Evolutionary conservation across 495 filamentous ascomycete genomes (phyloP), one percentile per base, ranked within the genome.

Genomic region (Talaromyces wortmannii): DNA sequence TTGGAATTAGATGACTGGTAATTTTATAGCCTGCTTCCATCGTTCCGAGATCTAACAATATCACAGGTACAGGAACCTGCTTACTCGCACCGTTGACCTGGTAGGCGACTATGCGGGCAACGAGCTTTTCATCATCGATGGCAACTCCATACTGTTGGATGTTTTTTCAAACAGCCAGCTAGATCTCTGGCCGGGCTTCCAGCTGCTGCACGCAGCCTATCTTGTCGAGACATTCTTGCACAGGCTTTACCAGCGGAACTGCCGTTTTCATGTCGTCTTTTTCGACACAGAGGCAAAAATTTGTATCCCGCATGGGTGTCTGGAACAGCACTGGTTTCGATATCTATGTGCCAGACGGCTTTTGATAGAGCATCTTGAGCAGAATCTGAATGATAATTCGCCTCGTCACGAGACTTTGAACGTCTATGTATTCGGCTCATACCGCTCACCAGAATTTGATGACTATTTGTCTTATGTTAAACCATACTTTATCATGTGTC

Each of bases 91-190:
- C 4, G 45, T 72, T 0, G 69, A 72, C 43, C 65, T 70, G 1
- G 61, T 72, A 3, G 86, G 88, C 3, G 88, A 91, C 61, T 90
- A 87, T 67, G 84, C 84, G 8, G 88, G 88, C 13, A 74, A 78
- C 47, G 87, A 89, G 55, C 72, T 83, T 1, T 90, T 90, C 67
- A 63, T 88, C 7, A 73, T 92, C 42, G 84, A 92, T 57, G 88
- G 87, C 2, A 88, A 92, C 53, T 86, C 86, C 0, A 68, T 91
- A 8, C 67, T 92, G 1, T 68, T 82, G 11, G 63, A 84, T 40
- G 84, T 78, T 59, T 79, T 91, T 42, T 67, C 74, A 15, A 76
- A 88, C 54, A 45, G 70, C 3, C 64, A 75, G 31, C 75, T 91
- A 4, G 84, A 92, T 59, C 84, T 89, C 55, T 29, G 54, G 70